These are phyloP conservation scores for Exophiala dermatitidis DNA, from an alignment of 2,329 filamentous ascomycete species.

Conservation along the genomic window DNA sequence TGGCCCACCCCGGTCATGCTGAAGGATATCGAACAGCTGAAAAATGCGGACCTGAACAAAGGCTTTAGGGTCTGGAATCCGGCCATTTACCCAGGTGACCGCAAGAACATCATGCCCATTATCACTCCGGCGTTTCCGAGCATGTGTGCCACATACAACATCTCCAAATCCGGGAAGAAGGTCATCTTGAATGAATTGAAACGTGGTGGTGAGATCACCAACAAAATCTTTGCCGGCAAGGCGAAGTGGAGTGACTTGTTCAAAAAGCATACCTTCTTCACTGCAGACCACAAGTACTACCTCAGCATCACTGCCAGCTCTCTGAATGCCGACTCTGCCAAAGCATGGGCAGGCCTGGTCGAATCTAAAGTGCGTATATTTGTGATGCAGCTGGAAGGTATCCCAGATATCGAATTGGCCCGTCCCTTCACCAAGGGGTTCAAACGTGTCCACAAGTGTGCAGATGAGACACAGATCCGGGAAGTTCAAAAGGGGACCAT, in stretches of 20 bases:
- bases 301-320: slow-evolving; percentile 79
- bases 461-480: slow-evolving; percentile 54
- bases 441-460: slow-evolving; percentile 68
- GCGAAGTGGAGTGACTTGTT: slow-evolving; percentile 83
- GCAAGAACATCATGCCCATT: slow-evolving; percentile 89
- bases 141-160: slow-evolving; percentile 96
- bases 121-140: slow-evolving; percentile 96
- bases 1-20: slow-evolving; percentile 93
- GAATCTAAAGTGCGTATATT: slow-evolving; percentile 88
- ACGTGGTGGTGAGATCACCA: slow-evolving; percentile 67
- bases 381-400: slow-evolving; percentile 73
- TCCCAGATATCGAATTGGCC: slow-evolving; percentile 70
- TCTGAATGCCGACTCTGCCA: slow-evolving; percentile 73
- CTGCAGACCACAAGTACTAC: slow-evolving; percentile 88
- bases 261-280: slow-evolving; percentile 87
- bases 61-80: slow-evolving; percentile 78
- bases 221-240: slow-evolving; percentile 70
- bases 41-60: slow-evolving; percentile 54
- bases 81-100: slow-evolving; percentile 70
- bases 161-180: slow-evolving; percentile 75
- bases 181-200: slow-evolving; percentile 78
- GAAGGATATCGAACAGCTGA: slow-evolving; percentile 76
- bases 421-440: slow-evolving; percentile 92
- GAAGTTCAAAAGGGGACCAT: slow-evolving; percentile 56
- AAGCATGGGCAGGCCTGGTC: slow-evolving; percentile 82